Conservation (phyloP, 1,284 basidiomycete genomes). For the Agroathelia rolfsii region DNA sequence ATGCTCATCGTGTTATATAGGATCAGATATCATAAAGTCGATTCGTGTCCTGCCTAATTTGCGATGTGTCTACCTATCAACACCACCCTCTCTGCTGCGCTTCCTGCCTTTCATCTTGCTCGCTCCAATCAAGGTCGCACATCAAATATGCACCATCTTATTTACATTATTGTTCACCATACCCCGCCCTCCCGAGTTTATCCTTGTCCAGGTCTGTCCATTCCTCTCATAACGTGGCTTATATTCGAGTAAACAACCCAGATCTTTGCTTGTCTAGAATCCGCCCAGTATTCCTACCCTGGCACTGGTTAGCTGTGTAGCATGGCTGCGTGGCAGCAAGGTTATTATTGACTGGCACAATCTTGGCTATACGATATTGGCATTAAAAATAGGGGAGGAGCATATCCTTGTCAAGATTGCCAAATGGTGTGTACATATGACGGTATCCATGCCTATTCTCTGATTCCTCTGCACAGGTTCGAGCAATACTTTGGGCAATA, state of each 20-base stretch:
- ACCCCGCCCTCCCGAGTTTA: conserved; percentile 67
- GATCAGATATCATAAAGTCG: conserved; percentile 54
- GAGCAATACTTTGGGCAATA: conserved; percentile 68
- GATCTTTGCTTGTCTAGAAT: conserved; percentile 48
- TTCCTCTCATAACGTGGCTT: background rate
- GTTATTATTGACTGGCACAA: conserved; percentile 99
- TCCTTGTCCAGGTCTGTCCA: conserved; percentile 79
- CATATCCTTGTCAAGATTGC: conserved; percentile 71
- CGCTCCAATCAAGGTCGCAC: conserved; percentile 74
- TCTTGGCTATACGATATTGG: conserved; percentile 89
- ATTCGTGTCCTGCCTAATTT: conserved; percentile 57
- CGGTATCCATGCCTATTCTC: background rate
- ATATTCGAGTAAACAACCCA: conserved; percentile 4
- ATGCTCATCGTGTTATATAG: background rate
- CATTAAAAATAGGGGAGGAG: conserved; percentile 60
- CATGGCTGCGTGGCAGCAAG: conserved; percentile 60
- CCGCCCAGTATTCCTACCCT: conserved; percentile 96
- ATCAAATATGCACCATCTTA: conserved; percentile 60
- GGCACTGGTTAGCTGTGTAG: conserved; percentile 72
- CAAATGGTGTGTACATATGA: conserved; percentile 39
- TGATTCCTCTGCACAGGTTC: conserved; percentile 45
- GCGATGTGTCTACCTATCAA: conserved; percentile 55
- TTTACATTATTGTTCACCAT: conserved; percentile 52
- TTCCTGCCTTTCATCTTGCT: conserved; percentile 64
- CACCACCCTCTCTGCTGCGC: conserved; percentile 49